Evolutionary conservation across 108 stramenopile species (phyloP), one percentile per base, ranked within the genome.

Genomic region (Cylindrotheca fusiformis): DNA sequence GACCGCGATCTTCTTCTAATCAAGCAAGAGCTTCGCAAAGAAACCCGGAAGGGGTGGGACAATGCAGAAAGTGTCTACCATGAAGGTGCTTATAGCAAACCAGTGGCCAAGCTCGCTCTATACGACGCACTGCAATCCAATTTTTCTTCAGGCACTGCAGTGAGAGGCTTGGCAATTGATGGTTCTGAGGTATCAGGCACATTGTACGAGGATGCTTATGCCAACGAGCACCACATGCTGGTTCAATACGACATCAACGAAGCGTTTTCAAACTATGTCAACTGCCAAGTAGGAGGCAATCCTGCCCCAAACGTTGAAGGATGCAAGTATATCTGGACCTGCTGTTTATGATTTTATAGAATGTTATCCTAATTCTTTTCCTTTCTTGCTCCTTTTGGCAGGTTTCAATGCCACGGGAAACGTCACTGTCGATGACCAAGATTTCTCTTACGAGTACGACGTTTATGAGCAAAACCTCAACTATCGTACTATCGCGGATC

Each of bases 241-340:
- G 59, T 86, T 6, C 71, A 69, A 58, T 92, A 92, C 62, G 32
- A 63, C 12, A 77, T 73, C 3, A 73, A 74, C 8, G 81, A 82
- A 54, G 29, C 63, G 36, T 78, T 79, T 55, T 60, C 49, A 2
- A 19, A 53, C 29, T 83, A 85, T 48, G 75, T 81, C 25, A 55
- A 54, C 10, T 92, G 91, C 67, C 76, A 77, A 47, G 91, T 92
- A 12, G 91, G 87, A 36, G 91, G 76, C 1, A 65, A 33, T 21
- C 56, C 70, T 21, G 33, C 51, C 18, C 68, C 71, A 17, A 46
- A 41, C 36, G 61, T 45, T 0, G 54, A 58, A n/a, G 77, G 83
- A 60, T 83, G 76, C 47, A 41, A 58, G 32, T 46, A 20, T 8
- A n/a, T n/a, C n/a, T n/a, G n/a, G n/a, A n/a, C n/a, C n/a, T n/a